Evolutionary conservation across 1,284 basidiomycete species (phyloP).

Genomic region (Irpex rosettiformis): DNA sequence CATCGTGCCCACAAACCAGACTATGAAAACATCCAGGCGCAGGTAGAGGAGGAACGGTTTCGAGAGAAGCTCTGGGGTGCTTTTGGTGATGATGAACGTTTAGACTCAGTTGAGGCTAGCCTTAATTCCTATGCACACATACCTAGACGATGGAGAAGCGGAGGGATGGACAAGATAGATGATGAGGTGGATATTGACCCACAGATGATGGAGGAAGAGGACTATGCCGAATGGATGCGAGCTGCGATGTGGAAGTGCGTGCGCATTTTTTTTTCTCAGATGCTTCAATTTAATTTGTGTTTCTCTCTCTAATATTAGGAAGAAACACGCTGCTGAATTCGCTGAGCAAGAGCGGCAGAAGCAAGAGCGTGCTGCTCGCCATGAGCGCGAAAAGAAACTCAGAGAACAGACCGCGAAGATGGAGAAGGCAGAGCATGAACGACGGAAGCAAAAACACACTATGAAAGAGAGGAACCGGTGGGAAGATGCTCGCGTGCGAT

Average conservation of each 20-base stretch:
- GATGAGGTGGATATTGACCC: slow-evolving; percentile 59
- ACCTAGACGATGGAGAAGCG: slow-evolving; percentile 52
- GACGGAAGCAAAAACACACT: slow-evolving; percentile 39
- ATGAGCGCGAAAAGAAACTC: slow-evolving; percentile 51
- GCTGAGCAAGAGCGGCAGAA: slow-evolving; percentile 58
- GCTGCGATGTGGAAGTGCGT: slow-evolving; percentile 75
- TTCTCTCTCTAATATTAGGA: slow-evolving; percentile 35
- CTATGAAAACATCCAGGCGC: slow-evolving; percentile 46
- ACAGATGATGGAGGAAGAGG: slow-evolving; percentile 73
- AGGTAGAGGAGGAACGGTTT: slow-evolving; percentile 62
- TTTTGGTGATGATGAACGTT: slow-evolving; percentile 62
- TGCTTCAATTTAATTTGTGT: not conserved
- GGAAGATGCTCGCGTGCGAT: slow-evolving; percentile 46
- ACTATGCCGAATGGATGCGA: slow-evolving; percentile 79
- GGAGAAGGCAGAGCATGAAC: slow-evolving; percentile 49
- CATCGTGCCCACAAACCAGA: slow-evolving; percentile 35
- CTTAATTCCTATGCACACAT: slow-evolving; percentile 68
- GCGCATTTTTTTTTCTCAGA: not conserved
- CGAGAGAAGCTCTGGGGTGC: slow-evolving; percentile 68
- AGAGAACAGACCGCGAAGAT: slow-evolving; percentile 49
- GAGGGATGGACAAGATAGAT: slow-evolving; percentile 32
- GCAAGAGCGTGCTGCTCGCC: slow-evolving; percentile 44
- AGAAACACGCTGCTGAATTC: slow-evolving; percentile 62
- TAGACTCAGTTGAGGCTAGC: slow-evolving; percentile 58
- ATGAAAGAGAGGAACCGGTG: slow-evolving; percentile 41